Conservation (phyloP, 768 basidiomycete species). For the Auricularia auricula-judae region DNA sequence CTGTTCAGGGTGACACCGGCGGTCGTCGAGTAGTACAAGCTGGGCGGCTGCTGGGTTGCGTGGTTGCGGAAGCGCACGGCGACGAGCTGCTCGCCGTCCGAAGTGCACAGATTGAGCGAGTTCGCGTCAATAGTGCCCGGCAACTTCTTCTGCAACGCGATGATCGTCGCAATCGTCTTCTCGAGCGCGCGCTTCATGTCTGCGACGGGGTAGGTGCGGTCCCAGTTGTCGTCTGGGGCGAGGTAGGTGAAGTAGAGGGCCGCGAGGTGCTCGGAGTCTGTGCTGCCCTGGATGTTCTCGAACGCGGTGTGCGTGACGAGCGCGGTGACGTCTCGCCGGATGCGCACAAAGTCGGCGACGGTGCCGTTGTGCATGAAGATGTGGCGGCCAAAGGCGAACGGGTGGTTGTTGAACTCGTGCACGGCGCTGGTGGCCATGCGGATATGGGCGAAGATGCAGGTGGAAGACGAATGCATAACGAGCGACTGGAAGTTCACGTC, state of each 20-base stretch:
- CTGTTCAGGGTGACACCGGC: conserved; percentile 23
- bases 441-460: conserved; percentile 20
- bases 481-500: conserved; percentile 17
- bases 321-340: background rate
- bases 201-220: conserved; percentile 12
- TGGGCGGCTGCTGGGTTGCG: conserved; percentile 20
- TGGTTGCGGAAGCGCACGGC: conserved; percentile 22
- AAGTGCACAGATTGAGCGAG: conserved; percentile 20
- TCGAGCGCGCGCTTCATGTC: conserved; percentile 16
- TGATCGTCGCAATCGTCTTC: conserved; percentile 15
- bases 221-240: conserved; percentile 6
- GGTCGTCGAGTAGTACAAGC: conserved; percentile 21
- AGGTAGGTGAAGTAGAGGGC: conserved; percentile 23
- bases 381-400: conserved; percentile 18
- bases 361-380: conserved; percentile 23
- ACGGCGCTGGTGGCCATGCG: conserved; percentile 19
- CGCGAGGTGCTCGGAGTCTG: conserved; percentile 14
- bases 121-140: conserved; percentile 12
- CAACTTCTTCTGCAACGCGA: conserved; percentile 15
- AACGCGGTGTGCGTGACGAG: background rate
- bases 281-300: background rate
- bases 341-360: conserved; percentile 14
- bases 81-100: conserved; percentile 22
- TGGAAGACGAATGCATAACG: conserved; percentile 13
- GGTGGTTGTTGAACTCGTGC: conserved; percentile 16